Percentiles rank a stretch among this genome's conserved stretches.
phyloP scores from a whole-genome alignment of 2,329 filamentous ascomycete species.

The Fusarium nygamai region DNA sequence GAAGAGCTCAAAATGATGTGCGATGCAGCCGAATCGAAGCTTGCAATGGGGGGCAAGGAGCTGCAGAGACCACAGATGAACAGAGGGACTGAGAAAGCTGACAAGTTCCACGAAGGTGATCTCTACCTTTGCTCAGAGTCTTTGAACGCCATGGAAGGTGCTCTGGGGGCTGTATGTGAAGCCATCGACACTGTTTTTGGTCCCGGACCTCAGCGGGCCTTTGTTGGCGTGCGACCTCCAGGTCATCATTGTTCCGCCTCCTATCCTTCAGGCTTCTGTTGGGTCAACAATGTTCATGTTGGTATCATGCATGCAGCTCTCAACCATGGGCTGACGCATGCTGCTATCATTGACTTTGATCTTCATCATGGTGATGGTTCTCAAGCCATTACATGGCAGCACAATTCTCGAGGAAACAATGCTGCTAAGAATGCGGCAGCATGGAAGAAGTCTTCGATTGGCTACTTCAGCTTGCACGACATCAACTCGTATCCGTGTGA shows the following conservation, averaged over 20 bases:
- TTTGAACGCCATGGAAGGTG: constrained; percentile 86
- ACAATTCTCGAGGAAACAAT: constrained; percentile 75
- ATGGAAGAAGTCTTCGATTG: constrained; percentile 87
- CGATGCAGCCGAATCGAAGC: constrained; percentile 77
- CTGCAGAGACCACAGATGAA: constrained; percentile 74
- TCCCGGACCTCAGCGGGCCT: constrained; percentile 76
- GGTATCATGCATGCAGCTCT: constrained; percentile 92
- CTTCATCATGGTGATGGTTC: constrained; percentile 96
- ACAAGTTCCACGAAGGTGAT: constrained; percentile 85
- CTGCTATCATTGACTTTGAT: constrained; percentile 92
- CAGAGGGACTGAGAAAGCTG: constrained; percentile 57
- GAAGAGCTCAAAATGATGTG: constrained; percentile 89
- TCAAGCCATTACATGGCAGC: constrained; percentile 90
- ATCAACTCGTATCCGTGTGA: constrained; percentile 99
- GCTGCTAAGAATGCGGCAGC: constrained; percentile 75
- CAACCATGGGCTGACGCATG: constrained; percentile 87
- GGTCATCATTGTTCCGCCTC: constrained; percentile 94
- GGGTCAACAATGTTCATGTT: constrained; percentile 98
- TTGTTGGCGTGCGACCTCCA: constrained; percentile 91
- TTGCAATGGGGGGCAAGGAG: constrained; percentile 82
- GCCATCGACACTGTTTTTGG: constrained; percentile 87
- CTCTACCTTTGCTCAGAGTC: constrained; percentile 91
- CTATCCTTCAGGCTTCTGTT: constrained; percentile 95
- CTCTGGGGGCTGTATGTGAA: constrained; percentile 91
- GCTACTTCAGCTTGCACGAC: constrained; percentile 96